phyloP scores from a whole-genome alignment of 768 basidiomycete genomes.

The Hypholoma sublateritium region DNA sequence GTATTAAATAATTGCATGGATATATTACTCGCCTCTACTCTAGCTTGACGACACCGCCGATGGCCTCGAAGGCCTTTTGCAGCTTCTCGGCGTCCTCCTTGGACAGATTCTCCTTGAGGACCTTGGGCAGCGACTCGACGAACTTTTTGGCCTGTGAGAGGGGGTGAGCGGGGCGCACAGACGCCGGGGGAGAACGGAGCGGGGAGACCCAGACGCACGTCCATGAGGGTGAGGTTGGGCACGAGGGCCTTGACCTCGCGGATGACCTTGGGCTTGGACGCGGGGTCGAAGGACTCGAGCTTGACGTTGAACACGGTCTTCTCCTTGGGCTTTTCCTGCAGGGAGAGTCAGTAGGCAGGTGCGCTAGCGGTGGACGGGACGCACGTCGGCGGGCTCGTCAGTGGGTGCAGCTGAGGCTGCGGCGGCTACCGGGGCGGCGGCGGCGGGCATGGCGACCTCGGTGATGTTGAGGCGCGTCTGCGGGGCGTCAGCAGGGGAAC shows the following conservation, averaged over 20 bases:
- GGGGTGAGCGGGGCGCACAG: neutral
- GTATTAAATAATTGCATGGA: constrained; percentile 19
- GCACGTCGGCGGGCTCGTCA: constrained; percentile 69
- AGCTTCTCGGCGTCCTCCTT: constrained; percentile 99
- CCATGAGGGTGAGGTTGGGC: constrained; percentile 94
- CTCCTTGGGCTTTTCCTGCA: constrained; percentile 93
- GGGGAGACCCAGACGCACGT: constrained; percentile 55
- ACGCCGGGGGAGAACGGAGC: neutral
- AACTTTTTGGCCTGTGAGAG: constrained; percentile 92
- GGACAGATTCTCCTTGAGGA: constrained; percentile 89
- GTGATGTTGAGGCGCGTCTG: constrained; percentile 94
- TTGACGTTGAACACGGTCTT: constrained; percentile 97
- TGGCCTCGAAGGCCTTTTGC: constrained; percentile 82
- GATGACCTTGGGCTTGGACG: constrained; percentile 94
- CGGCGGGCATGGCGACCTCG: constrained; percentile 91
- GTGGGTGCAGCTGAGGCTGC: constrained; percentile 54
- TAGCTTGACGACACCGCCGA: constrained; percentile 86
- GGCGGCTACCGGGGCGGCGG: constrained; percentile 57
- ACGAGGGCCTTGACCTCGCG: constrained; percentile 95
- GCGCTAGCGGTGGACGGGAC: constrained; percentile 18
- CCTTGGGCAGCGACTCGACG: constrained; percentile 91
- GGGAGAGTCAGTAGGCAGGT: neutral
- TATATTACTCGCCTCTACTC: constrained; percentile 49
- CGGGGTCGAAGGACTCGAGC: constrained; percentile 91
- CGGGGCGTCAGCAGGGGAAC: neutral